Base-by-base conservation (phyloP, 805 yeast genomes). In the Candida odintsovae region DNA sequence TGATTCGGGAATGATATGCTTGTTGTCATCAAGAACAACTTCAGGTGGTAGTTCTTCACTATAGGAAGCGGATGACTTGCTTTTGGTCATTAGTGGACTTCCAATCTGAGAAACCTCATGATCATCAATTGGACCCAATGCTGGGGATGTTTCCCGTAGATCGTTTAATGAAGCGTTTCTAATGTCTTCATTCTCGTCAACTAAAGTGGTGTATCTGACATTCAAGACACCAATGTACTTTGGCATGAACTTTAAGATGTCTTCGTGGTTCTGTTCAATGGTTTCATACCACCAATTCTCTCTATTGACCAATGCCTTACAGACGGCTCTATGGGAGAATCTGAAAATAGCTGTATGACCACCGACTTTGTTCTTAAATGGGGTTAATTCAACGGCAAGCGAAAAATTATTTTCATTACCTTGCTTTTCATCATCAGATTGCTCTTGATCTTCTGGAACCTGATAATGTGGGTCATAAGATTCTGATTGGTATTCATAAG, bases 281-380 rank as follows among this genome's bases (percentile, higher is more conserved):
- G 83, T 80, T 63, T 94, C 99, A 65, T 94, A 94, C 85, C 96
- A 90, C 50, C 73, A 68, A 66, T 94, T 88, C 61, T 94, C 99
- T 47, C 96, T 75, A 57, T 87, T 89, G 50, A 90, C 88, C 50
- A 95, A 71, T 1, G 94, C 94, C 65, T 94, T 94, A 65, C 98
- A 94, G 16, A 94, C 96, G 0, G 97, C 98, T 48, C 87, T 73
- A 55, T 82, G 86, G 5, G 95, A 85, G 62, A 94, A 94, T 53
- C 92, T 78, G 69, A 92, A 94, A 31, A 94, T 90, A 1, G 97
- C 97, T 0, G 97, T 92, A 63, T 94, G 99, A 0, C 99, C 99
- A 8, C 99, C 99, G 20, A 94, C 98, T 61, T 87, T 90, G 62
- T 94, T 90, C 46, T 83, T 82, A 67, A 90, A 92, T 2, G 98